phyloP scores from a whole-genome alignment of 2,329 filamentous ascomycete genomes.

The Paradendryphiella salina region DNA sequence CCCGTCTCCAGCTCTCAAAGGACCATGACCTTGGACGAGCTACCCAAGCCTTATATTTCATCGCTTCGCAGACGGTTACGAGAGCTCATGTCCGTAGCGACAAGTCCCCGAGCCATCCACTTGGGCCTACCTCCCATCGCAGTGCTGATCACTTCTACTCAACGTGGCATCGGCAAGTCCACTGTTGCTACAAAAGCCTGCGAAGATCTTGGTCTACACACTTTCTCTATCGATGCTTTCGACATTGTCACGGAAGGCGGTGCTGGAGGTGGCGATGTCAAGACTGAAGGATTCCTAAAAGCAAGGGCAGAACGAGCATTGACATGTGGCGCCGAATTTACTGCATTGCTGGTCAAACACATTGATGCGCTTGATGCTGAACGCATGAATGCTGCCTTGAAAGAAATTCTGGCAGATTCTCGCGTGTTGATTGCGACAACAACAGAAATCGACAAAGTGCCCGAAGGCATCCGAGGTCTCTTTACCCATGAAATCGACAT shows the following conservation, averaged over 20 bases:
- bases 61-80: conserved; percentile 66
- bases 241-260: conserved; percentile 92
- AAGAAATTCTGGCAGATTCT: conserved; percentile 77
- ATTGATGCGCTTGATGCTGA: conserved; percentile 90
- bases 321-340: conserved; percentile 81
- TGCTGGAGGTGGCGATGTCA: conserved; percentile 84
- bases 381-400: conserved; percentile 81
- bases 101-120: conserved; percentile 82
- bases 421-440: conserved; percentile 91
- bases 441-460: conserved; percentile 91
- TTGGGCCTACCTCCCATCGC: conserved; percentile 85
- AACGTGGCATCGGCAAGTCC: conserved; percentile 92
- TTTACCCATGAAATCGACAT: conserved; percentile 97
- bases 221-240: conserved; percentile 85
- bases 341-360: conserved; percentile 82
- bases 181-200: conserved; percentile 76
- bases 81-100: conserved; percentile 85
- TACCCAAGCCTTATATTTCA: conserved; percentile 51
- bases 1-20: conserved; percentile 61
- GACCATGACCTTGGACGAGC: conserved; percentile 55
- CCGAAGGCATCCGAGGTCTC: conserved; percentile 83
- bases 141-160: conserved; percentile 85
- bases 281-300: conserved; percentile 88
- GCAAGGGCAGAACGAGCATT: conserved; percentile 86
- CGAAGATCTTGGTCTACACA: conserved; percentile 86